phyloP scores from a whole-genome alignment of 805 yeast genomes.

The Candida chauliodis region DNA sequence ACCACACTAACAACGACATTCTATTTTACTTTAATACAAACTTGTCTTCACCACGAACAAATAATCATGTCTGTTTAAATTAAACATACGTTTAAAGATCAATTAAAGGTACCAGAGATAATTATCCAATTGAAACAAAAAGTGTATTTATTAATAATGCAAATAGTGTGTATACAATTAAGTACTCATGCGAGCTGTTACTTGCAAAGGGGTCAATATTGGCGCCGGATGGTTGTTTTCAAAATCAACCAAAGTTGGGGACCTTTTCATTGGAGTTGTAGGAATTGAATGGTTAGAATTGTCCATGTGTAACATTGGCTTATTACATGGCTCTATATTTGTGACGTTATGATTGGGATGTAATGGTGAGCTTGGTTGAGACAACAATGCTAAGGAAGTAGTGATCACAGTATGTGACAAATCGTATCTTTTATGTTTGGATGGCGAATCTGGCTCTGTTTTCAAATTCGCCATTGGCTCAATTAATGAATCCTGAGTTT shows the following conservation, averaged over 20 bases:
- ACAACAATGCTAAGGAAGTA: slow-evolving; percentile 13
- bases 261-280: slow-evolving; percentile 26
- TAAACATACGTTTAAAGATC: too few species aligned
- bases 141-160: too few species aligned
- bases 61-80: too few species aligned
- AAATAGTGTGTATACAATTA: too few species aligned
- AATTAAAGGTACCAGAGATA: too few species aligned
- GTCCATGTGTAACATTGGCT: slow-evolving; percentile 13
- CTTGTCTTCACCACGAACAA: too few species aligned
- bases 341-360: slow-evolving; percentile 17
- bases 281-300: slow-evolving; percentile 16
- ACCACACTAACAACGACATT: too few species aligned
- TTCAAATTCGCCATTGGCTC: slow-evolving; percentile 10
- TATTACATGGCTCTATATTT: slow-evolving; percentile 15
- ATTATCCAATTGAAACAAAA: too few species aligned
- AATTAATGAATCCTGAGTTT: slow-evolving; percentile 4
- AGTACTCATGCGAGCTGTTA: slow-evolving; percentile 38
- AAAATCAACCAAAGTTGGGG: slow-evolving; percentile 30
- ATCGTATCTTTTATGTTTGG: slow-evolving; percentile 14
- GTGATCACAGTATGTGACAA: slow-evolving; percentile 16
- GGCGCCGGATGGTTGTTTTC: slow-evolving; percentile 32
- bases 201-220: slow-evolving; percentile 40
- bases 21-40: too few species aligned
- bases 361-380: slow-evolving; percentile 17
- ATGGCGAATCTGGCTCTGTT: slow-evolving; percentile 5